phyloP scores from a whole-genome alignment of 306 rosid species.

The Boehmeria nivea region DNA sequence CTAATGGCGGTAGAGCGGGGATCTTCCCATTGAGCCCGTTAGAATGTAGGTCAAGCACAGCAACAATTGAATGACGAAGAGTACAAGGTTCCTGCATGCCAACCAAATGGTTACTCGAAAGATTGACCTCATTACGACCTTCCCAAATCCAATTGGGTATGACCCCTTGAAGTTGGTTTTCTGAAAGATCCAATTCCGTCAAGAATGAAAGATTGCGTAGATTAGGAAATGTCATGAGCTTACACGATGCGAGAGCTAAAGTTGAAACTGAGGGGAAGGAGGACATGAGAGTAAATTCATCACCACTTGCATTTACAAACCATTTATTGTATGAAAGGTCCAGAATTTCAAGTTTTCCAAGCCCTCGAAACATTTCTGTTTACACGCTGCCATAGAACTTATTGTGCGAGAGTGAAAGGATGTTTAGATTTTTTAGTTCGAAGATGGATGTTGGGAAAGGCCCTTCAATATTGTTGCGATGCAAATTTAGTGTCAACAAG shows the following conservation, averaged over 20 bases:
- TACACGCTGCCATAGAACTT: conserved; percentile 26
- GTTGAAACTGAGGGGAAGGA: conserved; percentile 3
- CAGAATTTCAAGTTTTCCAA: conserved; percentile 16
- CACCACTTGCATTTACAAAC: conserved; percentile 5
- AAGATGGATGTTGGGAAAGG: conserved; percentile 26
- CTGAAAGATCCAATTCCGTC: conserved; percentile 29
- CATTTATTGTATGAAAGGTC: conserved; percentile 37
- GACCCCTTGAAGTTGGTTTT: conserved; percentile 27
- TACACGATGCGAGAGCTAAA: conserved; percentile 26
- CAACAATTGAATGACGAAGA: accelerated
- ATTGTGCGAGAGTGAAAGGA: conserved; percentile 31
- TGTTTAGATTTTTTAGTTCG: conserved; percentile 1
- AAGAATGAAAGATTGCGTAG: conserved; percentile 23
- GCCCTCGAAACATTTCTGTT: conserved; percentile 7
- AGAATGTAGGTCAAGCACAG: conserved; percentile 35
- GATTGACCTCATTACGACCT: conserved; percentile 21
- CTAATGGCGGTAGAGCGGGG: background rate
- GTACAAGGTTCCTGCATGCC: conserved; percentile 6
- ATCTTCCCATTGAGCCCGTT: conserved; percentile 25
- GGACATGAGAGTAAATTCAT: background rate
- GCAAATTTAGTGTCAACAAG: conserved; percentile 41
- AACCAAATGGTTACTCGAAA: conserved; percentile 34
- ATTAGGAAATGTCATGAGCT: conserved; percentile 21
- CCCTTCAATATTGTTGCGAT: conserved; percentile 41
- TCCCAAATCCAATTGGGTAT: conserved; percentile 47